Percentiles rank a stretch among this genome's conserved stretches.
Evolutionary conservation across 257 asterid genomes (phyloP).

Genomic region (Echites panduratus): DNA sequence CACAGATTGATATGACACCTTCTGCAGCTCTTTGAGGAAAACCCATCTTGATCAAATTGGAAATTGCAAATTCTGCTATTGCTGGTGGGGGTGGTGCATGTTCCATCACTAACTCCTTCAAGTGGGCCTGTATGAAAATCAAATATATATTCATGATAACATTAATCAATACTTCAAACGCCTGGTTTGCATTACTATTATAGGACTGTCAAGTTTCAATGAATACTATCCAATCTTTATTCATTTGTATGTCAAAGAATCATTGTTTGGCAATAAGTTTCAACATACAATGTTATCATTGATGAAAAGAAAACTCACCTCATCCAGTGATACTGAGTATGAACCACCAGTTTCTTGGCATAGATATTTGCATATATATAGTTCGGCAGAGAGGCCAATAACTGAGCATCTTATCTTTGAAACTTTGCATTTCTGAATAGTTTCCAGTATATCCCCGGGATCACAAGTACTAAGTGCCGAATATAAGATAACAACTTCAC

Average conservation of each 20-base stretch:
- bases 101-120: conserved; percentile 79
- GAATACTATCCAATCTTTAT: neutral
- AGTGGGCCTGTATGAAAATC: conserved; percentile 51
- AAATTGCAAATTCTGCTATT: conserved; percentile 90
- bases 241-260: neutral
- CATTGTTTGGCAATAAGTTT: neutral
- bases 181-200: neutral
- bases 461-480: conserved; percentile 92
- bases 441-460: conserved; percentile 83
- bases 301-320: conserved; percentile 46
- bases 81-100: conserved; percentile 99
- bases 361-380: conserved; percentile 80
- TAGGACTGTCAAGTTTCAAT: neutral
- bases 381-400: conserved; percentile 85
- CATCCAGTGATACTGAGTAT: conserved; percentile 75
- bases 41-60: conserved; percentile 95
- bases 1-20: conserved; percentile 83
- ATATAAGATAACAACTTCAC: conserved; percentile 84
- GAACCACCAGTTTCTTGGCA: conserved; percentile 96
- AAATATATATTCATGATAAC: neutral
- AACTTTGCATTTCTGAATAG: conserved; percentile 75
- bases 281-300: neutral
- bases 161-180: neutral
- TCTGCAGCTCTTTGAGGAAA: conserved; percentile 98
- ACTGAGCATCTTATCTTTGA: conserved; percentile 87